These are phyloP conservation scores for Phlyctochytrium planicorne DNA, from an alignment of 192 early-diverging fungal species.

Conservation along the genomic window DNA sequence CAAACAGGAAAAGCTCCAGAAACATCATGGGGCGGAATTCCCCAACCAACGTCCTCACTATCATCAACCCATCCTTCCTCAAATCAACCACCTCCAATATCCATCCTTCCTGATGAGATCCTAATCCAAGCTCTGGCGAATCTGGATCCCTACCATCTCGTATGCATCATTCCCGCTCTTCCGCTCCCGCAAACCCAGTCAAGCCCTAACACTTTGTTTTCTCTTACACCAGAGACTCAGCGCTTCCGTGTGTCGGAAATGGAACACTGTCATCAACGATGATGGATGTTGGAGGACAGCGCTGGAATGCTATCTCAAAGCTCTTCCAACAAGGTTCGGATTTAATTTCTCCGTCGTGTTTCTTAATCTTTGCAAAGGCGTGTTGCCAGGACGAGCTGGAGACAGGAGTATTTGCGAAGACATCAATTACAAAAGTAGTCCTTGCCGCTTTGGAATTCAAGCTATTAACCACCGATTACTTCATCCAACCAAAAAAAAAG, in stretches of 20 bases:
- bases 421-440: slow-evolving; percentile 23
- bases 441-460: neutral
- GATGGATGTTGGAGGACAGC: slow-evolving; percentile 42
- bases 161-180: neutral
- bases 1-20: too few relatives aligned
- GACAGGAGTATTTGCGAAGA: slow-evolving; percentile 34
- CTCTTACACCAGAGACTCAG: slow-evolving; percentile 7
- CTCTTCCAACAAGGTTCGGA: slow-evolving; percentile 29
- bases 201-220: too few relatives aligned
- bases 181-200: neutral
- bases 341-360: too few relatives aligned
- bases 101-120: slow-evolving; percentile 36
- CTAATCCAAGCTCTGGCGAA: slow-evolving; percentile 35
- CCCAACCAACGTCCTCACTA: too few relatives aligned
- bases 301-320: slow-evolving; percentile 27
- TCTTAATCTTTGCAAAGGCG: too few relatives aligned
- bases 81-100: too few relatives aligned
- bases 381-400: slow-evolving; percentile 36
- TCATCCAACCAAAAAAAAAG: neutral
- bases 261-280: slow-evolving; percentile 38
- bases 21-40: too few relatives aligned
- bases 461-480: too few relatives aligned
- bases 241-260: slow-evolving; percentile 32
- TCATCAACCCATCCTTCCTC: too few relatives aligned
- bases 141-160: slow-evolving; percentile 37